Percentiles rank a stretch among this genome's conserved stretches.
Conservation (phyloP, 2,329 filamentous ascomycete genomes). For the Fusarium pseudograminearum region DNA sequence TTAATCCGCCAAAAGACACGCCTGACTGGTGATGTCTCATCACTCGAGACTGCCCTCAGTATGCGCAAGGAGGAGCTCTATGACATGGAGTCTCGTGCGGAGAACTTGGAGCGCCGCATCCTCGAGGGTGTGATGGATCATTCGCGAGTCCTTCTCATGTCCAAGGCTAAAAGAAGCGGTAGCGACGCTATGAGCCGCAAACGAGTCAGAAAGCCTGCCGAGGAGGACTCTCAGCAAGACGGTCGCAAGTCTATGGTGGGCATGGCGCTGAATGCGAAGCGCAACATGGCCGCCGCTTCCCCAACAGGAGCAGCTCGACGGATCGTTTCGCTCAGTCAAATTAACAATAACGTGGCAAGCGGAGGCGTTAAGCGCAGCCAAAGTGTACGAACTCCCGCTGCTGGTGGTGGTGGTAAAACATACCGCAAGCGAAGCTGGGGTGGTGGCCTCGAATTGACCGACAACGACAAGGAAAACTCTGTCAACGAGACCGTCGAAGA, state of each 20-base stretch:
- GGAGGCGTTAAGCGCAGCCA: slow-evolving; percentile 80
- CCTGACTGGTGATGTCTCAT: slow-evolving; percentile 86
- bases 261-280: slow-evolving; percentile 66
- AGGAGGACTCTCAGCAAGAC: slow-evolving; percentile 43
- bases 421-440: slow-evolving; percentile 79
- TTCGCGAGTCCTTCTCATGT: slow-evolving; percentile 88
- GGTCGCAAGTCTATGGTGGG: slow-evolving; percentile 58
- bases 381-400: slow-evolving; percentile 74
- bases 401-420: slow-evolving; percentile 52
- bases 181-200: slow-evolving; percentile 71
- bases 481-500: slow-evolving; percentile 75
- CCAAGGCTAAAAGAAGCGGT: slow-evolving; percentile 66
- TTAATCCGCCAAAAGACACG: slow-evolving; percentile 82
- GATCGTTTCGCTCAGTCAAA: slow-evolving; percentile 91
- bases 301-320: slow-evolving; percentile 74
- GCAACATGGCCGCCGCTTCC: slow-evolving; percentile 60
- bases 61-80: slow-evolving; percentile 92
- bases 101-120: slow-evolving; percentile 90
- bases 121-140: slow-evolving; percentile 97
- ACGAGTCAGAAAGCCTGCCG: slow-evolving; percentile 60
- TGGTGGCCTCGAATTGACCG: slow-evolving; percentile 62
- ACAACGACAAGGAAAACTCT: slow-evolving; percentile 71
- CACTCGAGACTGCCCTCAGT: slow-evolving; percentile 88
- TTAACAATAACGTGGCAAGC: slow-evolving; percentile 77
- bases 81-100: slow-evolving; percentile 89